These are phyloP conservation scores for Phalaenopsis hybrid DNA, from an alignment of 116 monocot genomes.

Conservation along the genomic window DNA sequence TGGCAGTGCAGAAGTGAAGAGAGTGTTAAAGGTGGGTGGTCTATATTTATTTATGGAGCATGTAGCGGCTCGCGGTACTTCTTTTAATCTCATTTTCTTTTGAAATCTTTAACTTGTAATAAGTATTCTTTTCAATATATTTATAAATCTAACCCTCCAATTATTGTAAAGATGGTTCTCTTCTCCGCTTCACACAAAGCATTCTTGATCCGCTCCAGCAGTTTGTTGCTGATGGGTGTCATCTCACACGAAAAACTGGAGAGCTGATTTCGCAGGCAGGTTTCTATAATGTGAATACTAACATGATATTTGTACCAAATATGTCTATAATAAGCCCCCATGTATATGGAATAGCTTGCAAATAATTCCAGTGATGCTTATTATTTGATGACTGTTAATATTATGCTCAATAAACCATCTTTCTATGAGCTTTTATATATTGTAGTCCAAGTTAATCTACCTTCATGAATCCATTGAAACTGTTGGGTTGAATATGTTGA, in stretches of 20 bases:
- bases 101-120: background rate
- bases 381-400: background rate
- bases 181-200: slow-evolving; percentile 51
- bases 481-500: background rate
- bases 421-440: background rate
- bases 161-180: slow-evolving; percentile 51
- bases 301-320: slow-evolving; percentile 24
- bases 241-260: slow-evolving; percentile 69
- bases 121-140: background rate
- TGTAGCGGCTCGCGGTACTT: slow-evolving; percentile 64
- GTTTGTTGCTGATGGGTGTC: slow-evolving; percentile 73
- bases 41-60: slow-evolving; percentile 81
- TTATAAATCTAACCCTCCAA: background rate
- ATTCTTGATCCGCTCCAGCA: slow-evolving; percentile 85
- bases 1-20: slow-evolving; percentile 61
- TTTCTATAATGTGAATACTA: slow-evolving; percentile 41
- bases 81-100: background rate
- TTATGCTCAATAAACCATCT: background rate
- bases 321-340: slow-evolving; percentile 47
- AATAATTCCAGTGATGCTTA: slow-evolving; percentile 26
- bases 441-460: background rate
- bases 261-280: slow-evolving; percentile 55
- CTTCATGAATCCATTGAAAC: background rate
- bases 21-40: slow-evolving; percentile 79
- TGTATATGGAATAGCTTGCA: slow-evolving; percentile 64